Evolutionary conservation across 2,329 filamentous ascomycete genomes (phyloP).

Genomic region (Monosporascus sp.): DNA sequence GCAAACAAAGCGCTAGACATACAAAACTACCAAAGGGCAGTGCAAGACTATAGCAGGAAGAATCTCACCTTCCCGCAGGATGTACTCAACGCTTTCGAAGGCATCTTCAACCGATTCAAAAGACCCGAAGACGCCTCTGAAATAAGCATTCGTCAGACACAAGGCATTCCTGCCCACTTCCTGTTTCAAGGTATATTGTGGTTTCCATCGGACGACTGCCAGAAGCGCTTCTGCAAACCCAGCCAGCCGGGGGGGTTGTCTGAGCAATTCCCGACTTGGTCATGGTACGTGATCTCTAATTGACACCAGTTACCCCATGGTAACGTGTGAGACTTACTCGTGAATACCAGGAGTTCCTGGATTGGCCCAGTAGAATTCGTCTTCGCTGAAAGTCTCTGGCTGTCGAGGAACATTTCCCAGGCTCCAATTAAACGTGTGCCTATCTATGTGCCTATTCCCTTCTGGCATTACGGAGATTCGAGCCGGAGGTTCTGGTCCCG

Average conservation of each 20-base stretch:
- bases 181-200: neutral
- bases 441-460: conserved; percentile 3
- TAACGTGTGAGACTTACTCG: neutral
- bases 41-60: neutral
- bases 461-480: conserved; percentile 6
- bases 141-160: neutral
- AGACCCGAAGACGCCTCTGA: neutral
- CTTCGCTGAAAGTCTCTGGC: conserved; percentile 9
- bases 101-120: neutral
- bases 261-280: neutral
- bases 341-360: conserved; percentile 3
- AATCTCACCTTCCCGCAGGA: neutral
- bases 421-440: conserved; percentile 5
- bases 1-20: neutral
- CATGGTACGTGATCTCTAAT: neutral
- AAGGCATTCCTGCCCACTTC: neutral
- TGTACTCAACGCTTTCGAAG: neutral
- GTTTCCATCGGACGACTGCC: neutral
- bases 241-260: neutral
- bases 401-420: conserved; percentile 9
- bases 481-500: neutral
- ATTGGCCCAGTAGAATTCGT: conserved; percentile 9
- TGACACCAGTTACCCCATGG: neutral
- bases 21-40: neutral
- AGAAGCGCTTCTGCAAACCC: neutral